Evolutionary conservation across 2,329 filamentous ascomycete species (phyloP).

Genomic region (Beauveria australis): DNA sequence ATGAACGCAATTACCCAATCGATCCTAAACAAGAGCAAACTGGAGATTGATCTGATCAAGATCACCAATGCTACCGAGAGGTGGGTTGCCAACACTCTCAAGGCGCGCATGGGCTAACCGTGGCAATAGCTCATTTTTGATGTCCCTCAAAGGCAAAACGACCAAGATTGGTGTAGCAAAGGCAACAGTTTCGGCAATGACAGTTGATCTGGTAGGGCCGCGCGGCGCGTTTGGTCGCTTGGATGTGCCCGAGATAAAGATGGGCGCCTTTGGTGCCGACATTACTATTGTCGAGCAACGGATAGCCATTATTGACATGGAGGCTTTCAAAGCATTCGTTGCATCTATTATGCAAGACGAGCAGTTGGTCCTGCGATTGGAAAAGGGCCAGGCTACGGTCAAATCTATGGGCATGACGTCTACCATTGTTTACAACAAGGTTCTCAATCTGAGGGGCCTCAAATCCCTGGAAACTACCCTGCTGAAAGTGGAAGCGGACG

Average conservation of each 20-base stretch:
- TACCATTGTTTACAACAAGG: conserved; percentile 2
- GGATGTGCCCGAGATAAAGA: conserved; percentile 5
- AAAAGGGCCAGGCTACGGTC: conserved; percentile 4
- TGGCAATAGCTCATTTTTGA: neutral
- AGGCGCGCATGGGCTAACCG: neutral
- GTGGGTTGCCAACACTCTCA: neutral
- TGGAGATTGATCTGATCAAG: neutral
- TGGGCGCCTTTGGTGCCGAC: conserved; percentile 6
- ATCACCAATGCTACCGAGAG: conserved; percentile 4
- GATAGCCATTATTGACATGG: conserved; percentile 3
- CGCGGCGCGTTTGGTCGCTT: conserved; percentile 3
- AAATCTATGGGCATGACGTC: conserved; percentile 7
- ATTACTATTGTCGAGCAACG: conserved; percentile 1
- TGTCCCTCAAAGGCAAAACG: conserved; percentile 1
- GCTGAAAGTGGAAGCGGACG: neutral
- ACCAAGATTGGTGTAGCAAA: conserved; percentile 6
- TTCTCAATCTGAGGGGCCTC: neutral
- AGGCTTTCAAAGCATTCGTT: conserved; percentile 3
- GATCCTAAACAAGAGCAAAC: conserved; percentile 2
- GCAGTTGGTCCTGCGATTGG: neutral
- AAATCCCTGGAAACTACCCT: neutral
- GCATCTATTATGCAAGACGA: conserved; percentile 3
- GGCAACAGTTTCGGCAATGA: conserved; percentile 4
- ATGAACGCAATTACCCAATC: conserved; percentile 5
- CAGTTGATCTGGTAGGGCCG: conserved; percentile 8